Conservation (phyloP, 768 basidiomycete genomes). For the Xanthoconium stramineum region DNA sequence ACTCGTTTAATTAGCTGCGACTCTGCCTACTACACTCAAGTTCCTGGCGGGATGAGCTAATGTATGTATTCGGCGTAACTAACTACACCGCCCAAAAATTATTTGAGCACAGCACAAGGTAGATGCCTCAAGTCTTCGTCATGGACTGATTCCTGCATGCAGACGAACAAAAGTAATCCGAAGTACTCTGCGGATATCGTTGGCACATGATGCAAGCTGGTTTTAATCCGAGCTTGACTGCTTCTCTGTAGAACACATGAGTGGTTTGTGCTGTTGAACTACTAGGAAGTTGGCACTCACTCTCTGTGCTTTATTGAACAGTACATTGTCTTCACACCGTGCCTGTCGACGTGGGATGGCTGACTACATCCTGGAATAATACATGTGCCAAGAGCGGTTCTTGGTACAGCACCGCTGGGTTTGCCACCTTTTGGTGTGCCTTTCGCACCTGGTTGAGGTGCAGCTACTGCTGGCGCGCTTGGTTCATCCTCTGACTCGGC, state of each 20-base stretch:
- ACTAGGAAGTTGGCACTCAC: conserved; percentile 37
- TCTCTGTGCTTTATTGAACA: conserved; percentile 62
- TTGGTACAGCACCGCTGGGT: conserved; percentile 1
- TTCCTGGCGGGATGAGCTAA: too few relatives aligned
- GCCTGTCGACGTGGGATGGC: conserved; percentile 52
- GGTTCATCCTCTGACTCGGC: conserved; percentile 24
- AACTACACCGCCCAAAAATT: not conserved
- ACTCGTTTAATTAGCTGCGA: not conserved
- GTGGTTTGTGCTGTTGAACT: conserved; percentile 3
- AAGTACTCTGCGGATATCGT: conserved; percentile 52
- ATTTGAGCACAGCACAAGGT: not conserved
- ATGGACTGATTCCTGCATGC: conserved; percentile 59
- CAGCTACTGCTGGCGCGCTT: conserved; percentile 6
- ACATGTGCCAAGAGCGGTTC: conserved; percentile 38
- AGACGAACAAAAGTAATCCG: conserved; percentile 61
- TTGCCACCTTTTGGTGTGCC: conserved; percentile 11
- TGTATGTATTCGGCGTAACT: not conserved
- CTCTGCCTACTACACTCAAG: not conserved
- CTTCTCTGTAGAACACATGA: conserved; percentile 43
- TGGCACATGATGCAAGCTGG: conserved; percentile 65
- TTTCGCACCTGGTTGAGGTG: conserved; percentile 8
- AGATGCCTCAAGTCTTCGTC: conserved; percentile 39
- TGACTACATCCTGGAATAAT: conserved; percentile 57
- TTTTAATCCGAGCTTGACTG: conserved; percentile 49
- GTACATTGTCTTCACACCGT: conserved; percentile 49